Evolutionary conservation across 2,329 filamentous ascomycete species (phyloP).

Genomic region (Trichoderma simmonsii): DNA sequence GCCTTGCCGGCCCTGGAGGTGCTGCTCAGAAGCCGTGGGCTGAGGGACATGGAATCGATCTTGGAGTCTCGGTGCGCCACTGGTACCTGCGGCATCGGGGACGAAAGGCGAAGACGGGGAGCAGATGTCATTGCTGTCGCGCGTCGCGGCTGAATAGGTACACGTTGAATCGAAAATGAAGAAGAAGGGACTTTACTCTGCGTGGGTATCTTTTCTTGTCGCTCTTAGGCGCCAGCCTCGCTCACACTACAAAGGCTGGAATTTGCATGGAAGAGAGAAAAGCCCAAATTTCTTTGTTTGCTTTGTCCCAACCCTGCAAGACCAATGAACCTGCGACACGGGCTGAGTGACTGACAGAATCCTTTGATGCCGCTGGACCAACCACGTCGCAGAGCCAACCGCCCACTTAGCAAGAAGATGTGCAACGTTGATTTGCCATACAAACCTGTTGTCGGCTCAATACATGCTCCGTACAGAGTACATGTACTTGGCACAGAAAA

Average conservation of each 20-base stretch:
- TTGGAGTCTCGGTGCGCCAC: background rate
- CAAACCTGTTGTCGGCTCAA: background rate
- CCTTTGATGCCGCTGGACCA: background rate
- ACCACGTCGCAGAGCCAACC: background rate
- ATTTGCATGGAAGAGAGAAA: background rate
- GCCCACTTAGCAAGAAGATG: background rate
- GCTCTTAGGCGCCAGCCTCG: background rate
- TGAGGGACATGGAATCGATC: background rate
- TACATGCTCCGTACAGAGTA: background rate
- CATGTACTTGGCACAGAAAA: background rate
- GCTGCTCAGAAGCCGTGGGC: background rate
- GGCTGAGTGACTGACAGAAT: background rate
- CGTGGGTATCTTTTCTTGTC: background rate
- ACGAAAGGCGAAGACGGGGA: conserved; percentile 7
- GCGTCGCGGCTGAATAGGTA: background rate
- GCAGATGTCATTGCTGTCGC: background rate
- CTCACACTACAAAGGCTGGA: background rate
- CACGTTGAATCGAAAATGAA: background rate
- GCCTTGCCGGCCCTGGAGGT: background rate
- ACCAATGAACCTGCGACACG: background rate
- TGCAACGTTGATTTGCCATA: background rate
- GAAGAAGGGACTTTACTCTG: background rate
- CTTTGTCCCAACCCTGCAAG: background rate
- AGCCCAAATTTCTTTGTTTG: background rate
- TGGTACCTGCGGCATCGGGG: background rate